These are phyloP conservation scores for Chytriomyces sp. DNA, from an alignment of 192 early-diverging fungal species.

Conservation along the genomic window DNA sequence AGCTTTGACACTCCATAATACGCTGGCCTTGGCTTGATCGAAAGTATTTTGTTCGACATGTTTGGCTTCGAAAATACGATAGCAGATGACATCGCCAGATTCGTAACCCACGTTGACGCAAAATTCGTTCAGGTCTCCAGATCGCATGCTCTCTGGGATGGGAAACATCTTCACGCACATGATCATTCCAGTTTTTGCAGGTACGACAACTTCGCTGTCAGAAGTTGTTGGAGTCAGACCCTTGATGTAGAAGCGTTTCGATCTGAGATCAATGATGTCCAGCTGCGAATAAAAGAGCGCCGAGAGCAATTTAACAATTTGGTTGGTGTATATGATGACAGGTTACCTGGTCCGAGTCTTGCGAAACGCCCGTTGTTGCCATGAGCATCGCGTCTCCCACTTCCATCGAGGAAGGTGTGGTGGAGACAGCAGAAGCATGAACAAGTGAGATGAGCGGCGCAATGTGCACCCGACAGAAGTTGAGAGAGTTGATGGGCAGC, in stretches of 20 bases:
- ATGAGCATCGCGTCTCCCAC: neutral
- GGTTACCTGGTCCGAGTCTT: conserved; percentile 22
- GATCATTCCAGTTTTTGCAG: conserved; percentile 26
- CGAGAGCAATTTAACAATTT: neutral
- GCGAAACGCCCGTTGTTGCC: neutral
- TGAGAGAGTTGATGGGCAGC: conserved; percentile 23
- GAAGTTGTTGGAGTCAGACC: neutral
- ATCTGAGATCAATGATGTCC: conserved; percentile 7
- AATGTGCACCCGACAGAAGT: conserved; percentile 12
- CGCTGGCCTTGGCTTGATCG: neutral
- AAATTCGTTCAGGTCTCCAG: neutral
- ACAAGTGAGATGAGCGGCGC: too few relatives aligned
- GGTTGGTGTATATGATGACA: neutral
- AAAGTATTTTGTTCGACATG: neutral
- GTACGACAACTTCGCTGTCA: neutral
- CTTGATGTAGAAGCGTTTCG: neutral
- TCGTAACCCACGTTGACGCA: conserved; percentile 3
- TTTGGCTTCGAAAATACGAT: neutral
- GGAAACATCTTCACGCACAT: conserved; percentile 14
- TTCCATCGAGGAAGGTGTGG: too few relatives aligned
- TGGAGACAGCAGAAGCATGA: too few relatives aligned
- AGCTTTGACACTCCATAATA: conserved; percentile 15
- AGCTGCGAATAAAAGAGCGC: neutral
- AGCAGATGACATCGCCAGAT: conserved; percentile 14
- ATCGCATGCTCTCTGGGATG: neutral